Base-by-base conservation (phyloP, 2,329 filamentous ascomycete genomes). In the Ascochyta fabae region DNA sequence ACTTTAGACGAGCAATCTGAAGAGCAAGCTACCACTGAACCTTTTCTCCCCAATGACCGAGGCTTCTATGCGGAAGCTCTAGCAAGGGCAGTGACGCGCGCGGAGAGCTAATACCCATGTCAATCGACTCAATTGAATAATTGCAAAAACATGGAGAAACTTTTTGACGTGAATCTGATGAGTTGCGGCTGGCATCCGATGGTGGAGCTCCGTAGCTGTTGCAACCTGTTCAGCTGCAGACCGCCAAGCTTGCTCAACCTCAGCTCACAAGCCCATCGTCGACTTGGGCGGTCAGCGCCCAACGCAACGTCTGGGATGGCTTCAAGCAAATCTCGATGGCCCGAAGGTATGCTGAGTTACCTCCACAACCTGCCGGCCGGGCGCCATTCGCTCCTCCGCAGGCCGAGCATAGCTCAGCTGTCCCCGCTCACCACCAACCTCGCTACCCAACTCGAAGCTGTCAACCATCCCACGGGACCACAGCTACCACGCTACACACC, bases 1-100 rank as follows among this genome's bases (percentile, higher is more conserved):
- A 75, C 72, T 75, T 74, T 75, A 75, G 72, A 75, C 66, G 68
- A 70, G 65, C 71, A 74, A 75, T 74, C 71, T 74, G 71, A 74
- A 72, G 71, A 75, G 71, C 71, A 73, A 75, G 66, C 67, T 74
- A 72, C 71, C 71, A 72, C 68, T 70, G 70, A 66, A 67, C 60
- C 29, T 53, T 61, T 65, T 69, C 62, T 62, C 66, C 64, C 62
- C 62, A 60, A 56, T 61, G 65, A 55, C 61, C 61, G 63, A 66
- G 61, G 65, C 60, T 59, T 48, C 52, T 45, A 36, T 62, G 58
- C 48, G 59, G 64, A 68, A 54, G 62, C 61, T 63, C 53, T 49
- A 58, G 47, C 50, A 36, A 29, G 48, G 62, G 64, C 64, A 53
- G 67, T 71, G 71, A 73, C 55, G 68, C 48, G 55, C 58, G 62